phyloP scores from a whole-genome alignment of 129 eudicot species.

The Deinandra increscens region DNA sequence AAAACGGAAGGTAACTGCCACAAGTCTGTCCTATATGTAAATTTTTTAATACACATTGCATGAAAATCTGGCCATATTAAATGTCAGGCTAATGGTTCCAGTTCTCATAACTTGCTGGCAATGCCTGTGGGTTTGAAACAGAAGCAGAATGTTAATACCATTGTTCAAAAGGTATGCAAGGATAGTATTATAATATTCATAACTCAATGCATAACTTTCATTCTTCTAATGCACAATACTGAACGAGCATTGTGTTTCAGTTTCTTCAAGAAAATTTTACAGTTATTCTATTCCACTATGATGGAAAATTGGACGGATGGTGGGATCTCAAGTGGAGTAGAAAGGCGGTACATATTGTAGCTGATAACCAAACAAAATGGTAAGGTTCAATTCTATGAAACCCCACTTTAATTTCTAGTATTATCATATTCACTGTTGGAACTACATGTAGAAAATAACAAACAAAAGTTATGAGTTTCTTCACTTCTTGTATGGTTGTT shows the following conservation, averaged over 20 bases:
- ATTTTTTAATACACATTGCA: slow-evolving; percentile 1
- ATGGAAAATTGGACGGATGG: slow-evolving; percentile 89
- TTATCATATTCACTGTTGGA: neutral
- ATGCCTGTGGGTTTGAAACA: slow-evolving; percentile 84
- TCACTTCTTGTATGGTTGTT: slow-evolving; percentile 7
- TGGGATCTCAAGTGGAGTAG: slow-evolving; percentile 84
- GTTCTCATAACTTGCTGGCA: slow-evolving; percentile 68
- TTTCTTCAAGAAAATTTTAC: slow-evolving; percentile 93
- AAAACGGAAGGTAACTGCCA: slow-evolving; percentile 58
- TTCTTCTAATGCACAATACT: slow-evolving; percentile 16
- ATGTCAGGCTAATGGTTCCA: slow-evolving; percentile 42
- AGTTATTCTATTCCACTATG: slow-evolving; percentile 81
- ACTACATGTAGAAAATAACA: slow-evolving; percentile 1
- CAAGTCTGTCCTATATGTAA: slow-evolving; percentile 4
- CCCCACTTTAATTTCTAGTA: neutral
- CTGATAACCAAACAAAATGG: slow-evolving; percentile 95
- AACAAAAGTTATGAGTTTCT: neutral
- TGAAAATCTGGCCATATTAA: neutral
- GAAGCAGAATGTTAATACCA: slow-evolving; percentile 61
- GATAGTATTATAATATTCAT: neutral
- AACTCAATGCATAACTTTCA: slow-evolving; percentile 6
- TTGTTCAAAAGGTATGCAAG: slow-evolving; percentile 65
- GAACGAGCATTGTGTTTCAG: slow-evolving; percentile 51
- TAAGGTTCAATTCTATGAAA: slow-evolving; percentile 29
- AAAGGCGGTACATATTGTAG: slow-evolving; percentile 74